A percentile compares a stretch with the other conserved stretches of the same genome.
Evolutionary conservation across 352 stramenopile genomes (phyloP).

Genomic region (Phytophthora constricta): DNA sequence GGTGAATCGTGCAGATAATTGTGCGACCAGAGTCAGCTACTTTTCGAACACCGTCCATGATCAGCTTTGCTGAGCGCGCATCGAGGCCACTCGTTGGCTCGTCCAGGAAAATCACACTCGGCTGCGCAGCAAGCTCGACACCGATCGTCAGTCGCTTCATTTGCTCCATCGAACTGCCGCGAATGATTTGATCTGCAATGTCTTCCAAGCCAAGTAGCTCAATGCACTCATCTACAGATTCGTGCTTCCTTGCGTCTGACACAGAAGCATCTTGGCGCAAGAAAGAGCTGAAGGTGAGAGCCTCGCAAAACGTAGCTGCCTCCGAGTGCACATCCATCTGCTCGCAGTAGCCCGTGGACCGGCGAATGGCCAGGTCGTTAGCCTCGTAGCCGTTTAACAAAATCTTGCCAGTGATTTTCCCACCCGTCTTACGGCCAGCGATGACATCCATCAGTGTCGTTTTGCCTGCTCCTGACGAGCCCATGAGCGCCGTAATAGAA

Average conservation of each 20-base stretch:
- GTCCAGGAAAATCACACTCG: conserved; percentile 57
- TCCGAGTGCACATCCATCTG: conserved; percentile 8
- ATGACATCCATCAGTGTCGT: conserved; percentile 34
- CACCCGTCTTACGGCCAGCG: conserved; percentile 8
- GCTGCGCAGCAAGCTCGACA: conserved; percentile 48
- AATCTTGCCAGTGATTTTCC: not conserved
- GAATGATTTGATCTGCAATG: conserved; percentile 53
- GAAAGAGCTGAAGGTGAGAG: conserved; percentile 55
- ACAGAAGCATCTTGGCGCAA: conserved; percentile 54
- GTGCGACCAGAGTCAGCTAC: not conserved
- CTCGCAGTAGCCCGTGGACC: conserved; percentile 31
- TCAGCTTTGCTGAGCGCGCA: not conserved
- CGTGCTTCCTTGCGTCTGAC: conserved; percentile 34
- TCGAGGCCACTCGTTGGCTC: conserved; percentile 57
- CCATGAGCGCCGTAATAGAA: conserved; percentile 40
- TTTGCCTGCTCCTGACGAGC: conserved; percentile 66
- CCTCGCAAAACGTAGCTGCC: not conserved
- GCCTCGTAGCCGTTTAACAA: conserved; percentile 30
- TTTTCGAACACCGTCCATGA: not conserved
- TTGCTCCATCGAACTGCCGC: conserved; percentile 41
- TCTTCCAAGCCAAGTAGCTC: conserved; percentile 75
- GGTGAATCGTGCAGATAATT: conserved; percentile 1
- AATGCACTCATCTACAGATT: conserved; percentile 58
- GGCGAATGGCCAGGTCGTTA: conserved; percentile 22
- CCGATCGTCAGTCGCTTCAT: conserved; percentile 35